Percentiles rank a stretch among this genome's conserved stretches.
Conservation (phyloP, 2,329 filamentous ascomycete genomes). For the Exophiala calicioides region DNA sequence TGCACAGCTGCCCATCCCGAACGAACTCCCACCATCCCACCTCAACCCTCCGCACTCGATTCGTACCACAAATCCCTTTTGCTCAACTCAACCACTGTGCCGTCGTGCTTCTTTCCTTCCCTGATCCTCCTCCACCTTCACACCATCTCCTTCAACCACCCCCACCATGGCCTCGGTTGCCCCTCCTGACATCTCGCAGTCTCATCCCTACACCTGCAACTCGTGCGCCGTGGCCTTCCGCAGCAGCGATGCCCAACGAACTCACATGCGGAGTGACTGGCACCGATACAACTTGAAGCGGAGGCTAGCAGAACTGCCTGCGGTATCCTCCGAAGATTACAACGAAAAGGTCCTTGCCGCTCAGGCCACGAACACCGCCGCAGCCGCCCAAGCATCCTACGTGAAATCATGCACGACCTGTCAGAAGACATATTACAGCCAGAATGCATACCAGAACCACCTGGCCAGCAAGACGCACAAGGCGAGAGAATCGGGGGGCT, state of each 20-base stretch:
- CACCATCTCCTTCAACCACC: background rate
- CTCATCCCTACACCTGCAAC: conserved; percentile 89
- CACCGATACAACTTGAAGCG: conserved; percentile 98
- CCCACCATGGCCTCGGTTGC: conserved; percentile 24
- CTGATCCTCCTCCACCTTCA: conserved; percentile 1
- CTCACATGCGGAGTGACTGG: conserved; percentile 98
- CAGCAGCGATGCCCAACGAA: conserved; percentile 86
- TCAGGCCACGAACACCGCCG: conserved; percentile 78
- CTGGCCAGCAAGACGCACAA: conserved; percentile 88
- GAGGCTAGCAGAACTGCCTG: conserved; percentile 83
- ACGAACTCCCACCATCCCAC: too few relatives aligned
- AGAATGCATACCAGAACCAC: conserved; percentile 94
- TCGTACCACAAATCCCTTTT: background rate
- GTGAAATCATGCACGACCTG: conserved; percentile 81
- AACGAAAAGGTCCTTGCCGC: conserved; percentile 94
- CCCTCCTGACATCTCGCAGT: conserved; percentile 25
- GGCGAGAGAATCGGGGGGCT: conserved; percentile 57
- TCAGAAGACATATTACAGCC: conserved; percentile 91
- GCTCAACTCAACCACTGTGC: too few relatives aligned
- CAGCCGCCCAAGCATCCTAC: conserved; percentile 84
- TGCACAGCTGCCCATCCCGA: too few relatives aligned
- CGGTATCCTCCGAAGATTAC: conserved; percentile 88
- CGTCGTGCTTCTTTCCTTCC: background rate
- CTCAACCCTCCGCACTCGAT: background rate
- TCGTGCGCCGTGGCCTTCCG: conserved; percentile 96